Evolutionary conservation across 768 basidiomycete genomes (phyloP).

Genomic region (Leccinellum rugosiceps): DNA sequence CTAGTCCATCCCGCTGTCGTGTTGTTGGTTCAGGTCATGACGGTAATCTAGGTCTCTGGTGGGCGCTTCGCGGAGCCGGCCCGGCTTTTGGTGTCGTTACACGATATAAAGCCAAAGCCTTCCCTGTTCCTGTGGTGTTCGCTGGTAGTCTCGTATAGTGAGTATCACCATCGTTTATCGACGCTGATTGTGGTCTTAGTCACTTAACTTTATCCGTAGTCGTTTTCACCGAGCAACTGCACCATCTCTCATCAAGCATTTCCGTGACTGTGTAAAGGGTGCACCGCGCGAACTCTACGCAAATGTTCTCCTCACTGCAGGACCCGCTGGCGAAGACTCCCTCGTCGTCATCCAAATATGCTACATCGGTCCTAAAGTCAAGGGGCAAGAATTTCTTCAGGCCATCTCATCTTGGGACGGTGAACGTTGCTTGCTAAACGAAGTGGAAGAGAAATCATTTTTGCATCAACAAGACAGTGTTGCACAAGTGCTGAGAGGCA

Average conservation of each 20-base stretch:
- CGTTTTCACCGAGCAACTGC: conserved; percentile 87
- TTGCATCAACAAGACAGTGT: conserved; percentile 89
- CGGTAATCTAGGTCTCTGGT: conserved; percentile 67
- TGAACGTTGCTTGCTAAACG: conserved; percentile 80
- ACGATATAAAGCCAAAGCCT: conserved; percentile 87
- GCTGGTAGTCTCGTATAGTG: conserved; percentile 93
- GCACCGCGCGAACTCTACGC: conserved; percentile 87
- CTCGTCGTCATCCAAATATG: conserved; percentile 92
- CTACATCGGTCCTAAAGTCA: conserved; percentile 73
- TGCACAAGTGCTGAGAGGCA: conserved; percentile 83
- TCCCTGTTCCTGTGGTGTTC: conserved; percentile 85
- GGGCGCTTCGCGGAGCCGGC: conserved; percentile 84
- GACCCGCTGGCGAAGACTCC: conserved; percentile 78
- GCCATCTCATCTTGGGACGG: conserved; percentile 90
- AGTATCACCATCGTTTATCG: conserved; percentile 29
- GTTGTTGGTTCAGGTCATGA: neutral
- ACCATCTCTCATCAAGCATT: conserved; percentile 84
- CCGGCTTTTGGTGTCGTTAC: conserved; percentile 81
- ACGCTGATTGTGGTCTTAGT: neutral
- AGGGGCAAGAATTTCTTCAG: conserved; percentile 74
- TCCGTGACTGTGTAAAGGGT: conserved; percentile 89
- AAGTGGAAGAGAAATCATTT: conserved; percentile 88
- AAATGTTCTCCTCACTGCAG: conserved; percentile 87
- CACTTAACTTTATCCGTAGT: conserved; percentile 38
- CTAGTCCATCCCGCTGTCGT: conserved; percentile 25